Conservation (phyloP, 1,139 yeast genomes). For the Yamadazyma atmosphaerica region DNA sequence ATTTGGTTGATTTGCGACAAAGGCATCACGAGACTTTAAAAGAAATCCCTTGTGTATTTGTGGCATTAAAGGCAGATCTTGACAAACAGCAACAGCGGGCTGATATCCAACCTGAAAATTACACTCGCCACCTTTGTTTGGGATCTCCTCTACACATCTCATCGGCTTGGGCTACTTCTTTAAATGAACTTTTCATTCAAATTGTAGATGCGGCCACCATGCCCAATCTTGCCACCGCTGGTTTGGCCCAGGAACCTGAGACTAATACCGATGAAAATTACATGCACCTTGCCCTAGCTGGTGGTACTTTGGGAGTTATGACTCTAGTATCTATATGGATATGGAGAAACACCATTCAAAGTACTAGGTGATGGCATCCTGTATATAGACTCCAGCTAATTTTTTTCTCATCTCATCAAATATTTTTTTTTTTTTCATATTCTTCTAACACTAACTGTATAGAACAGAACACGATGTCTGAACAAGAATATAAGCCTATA, state of each 20-base stretch:
- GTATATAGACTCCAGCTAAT: constrained; percentile 2
- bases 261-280: constrained; percentile 45
- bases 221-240: constrained; percentile 81
- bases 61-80: constrained; percentile 89
- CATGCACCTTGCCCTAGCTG: constrained; percentile 54
- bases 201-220: constrained; percentile 83
- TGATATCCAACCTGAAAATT: constrained; percentile 83
- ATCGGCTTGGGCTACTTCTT: constrained; percentile 83
- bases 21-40: constrained; percentile 56
- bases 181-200: constrained; percentile 82
- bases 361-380: constrained; percentile 15
- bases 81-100: constrained; percentile 94
- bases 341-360: constrained; percentile 48
- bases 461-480: constrained; percentile 24
- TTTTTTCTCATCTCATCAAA: constrained; percentile 13
- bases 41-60: constrained; percentile 80
- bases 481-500: constrained; percentile 58
- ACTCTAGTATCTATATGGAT: constrained; percentile 61
- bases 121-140: constrained; percentile 62
- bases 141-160: constrained; percentile 82
- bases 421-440: constrained; percentile 7
- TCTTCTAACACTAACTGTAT: neutral
- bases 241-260: constrained; percentile 69
- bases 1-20: constrained; percentile 66
- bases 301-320: constrained; percentile 67